Percentiles rank a stretch among this genome's conserved stretches.
These are phyloP conservation scores for Penicillium ochrochloron DNA, from an alignment of 495 filamentous ascomycete species.

Conservation along the genomic window DNA sequence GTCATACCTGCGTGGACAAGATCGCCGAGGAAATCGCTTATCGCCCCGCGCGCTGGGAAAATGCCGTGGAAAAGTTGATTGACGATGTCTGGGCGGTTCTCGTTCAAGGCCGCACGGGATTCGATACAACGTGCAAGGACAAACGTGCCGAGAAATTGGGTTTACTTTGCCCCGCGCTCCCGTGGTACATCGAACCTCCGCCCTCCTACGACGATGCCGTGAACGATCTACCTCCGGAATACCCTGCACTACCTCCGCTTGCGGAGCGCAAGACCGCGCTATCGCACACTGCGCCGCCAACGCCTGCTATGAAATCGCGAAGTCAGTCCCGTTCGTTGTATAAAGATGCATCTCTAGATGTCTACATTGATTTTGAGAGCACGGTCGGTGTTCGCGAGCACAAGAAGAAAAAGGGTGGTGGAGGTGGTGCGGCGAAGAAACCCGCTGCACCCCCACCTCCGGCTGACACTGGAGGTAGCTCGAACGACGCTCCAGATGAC, in stretches of 20 bases:
- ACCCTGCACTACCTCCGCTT: slow-evolving; percentile 37
- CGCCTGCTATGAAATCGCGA: slow-evolving; percentile 37
- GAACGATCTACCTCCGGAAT: slow-evolving; percentile 49
- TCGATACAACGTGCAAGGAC: slow-evolving; percentile 4
- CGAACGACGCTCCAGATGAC: slow-evolving; percentile 35
- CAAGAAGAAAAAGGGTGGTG: slow-evolving; percentile 43
- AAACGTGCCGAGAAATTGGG: slow-evolving; percentile 23
- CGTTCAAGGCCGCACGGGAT: background rate
- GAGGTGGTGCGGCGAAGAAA: slow-evolving; percentile 38
- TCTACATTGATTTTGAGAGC: slow-evolving; percentile 58
- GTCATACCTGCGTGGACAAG: slow-evolving; percentile 8
- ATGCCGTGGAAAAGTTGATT: slow-evolving; percentile 16
- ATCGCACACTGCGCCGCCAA: slow-evolving; percentile 21
- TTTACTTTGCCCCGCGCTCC: slow-evolving; percentile 22
- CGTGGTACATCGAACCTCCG: slow-evolving; percentile 37
- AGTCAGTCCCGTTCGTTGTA: slow-evolving; percentile 41
- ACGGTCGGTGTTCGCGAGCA: slow-evolving; percentile 53
- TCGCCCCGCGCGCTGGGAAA: slow-evolving; percentile 1
- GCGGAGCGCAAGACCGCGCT: slow-evolving; percentile 30
- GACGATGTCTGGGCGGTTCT: slow-evolving; percentile 25
- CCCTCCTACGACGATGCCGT: slow-evolving; percentile 51
- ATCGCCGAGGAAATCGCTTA: slow-evolving; percentile 9
- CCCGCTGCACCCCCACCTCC: slow-evolving; percentile 29
- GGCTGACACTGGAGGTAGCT: slow-evolving; percentile 27
- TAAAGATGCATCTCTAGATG: slow-evolving; percentile 36